Percentiles rank a stretch among this genome's conserved stretches.
Evolutionary conservation across 164 flowering plant species (phyloP).

Genomic region (Dillenia turbinata): DNA sequence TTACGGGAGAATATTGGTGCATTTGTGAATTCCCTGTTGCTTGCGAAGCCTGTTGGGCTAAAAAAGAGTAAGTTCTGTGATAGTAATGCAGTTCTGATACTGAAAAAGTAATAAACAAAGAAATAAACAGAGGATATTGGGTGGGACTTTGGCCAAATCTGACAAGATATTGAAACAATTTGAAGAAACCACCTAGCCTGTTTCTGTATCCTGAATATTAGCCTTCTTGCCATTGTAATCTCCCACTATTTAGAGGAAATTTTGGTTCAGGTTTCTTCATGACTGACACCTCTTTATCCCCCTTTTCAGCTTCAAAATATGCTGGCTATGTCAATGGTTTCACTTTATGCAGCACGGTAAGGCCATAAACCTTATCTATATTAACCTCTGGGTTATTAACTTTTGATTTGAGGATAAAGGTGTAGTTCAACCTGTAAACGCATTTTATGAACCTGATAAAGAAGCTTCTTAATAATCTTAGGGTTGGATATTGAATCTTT

Average conservation of each 20-base stretch:
- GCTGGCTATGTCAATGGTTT: constrained; percentile 89
- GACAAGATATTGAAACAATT: neutral
- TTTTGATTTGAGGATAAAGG: neutral
- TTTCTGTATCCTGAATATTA: too few relatives aligned
- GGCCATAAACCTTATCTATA: constrained; percentile 14
- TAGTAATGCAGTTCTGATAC: neutral
- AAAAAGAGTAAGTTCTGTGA: constrained; percentile 77
- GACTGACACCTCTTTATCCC: constrained; percentile 1
- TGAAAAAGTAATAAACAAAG: too few relatives aligned
- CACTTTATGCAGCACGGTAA: constrained; percentile 88
- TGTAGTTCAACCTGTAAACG: neutral
- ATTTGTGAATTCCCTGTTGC: constrained; percentile 83
- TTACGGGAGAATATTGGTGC: constrained; percentile 87
- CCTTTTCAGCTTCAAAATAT: constrained; percentile 84
- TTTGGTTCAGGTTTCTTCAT: neutral
- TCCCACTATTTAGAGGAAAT: too few relatives aligned
- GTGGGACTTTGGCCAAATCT: neutral
- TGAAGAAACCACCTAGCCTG: too few relatives aligned
- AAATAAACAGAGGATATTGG: too few relatives aligned
- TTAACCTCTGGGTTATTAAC: neutral
- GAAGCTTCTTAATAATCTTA: too few relatives aligned
- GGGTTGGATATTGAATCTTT: too few relatives aligned
- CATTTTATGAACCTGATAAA: too few relatives aligned
- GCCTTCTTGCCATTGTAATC: too few relatives aligned
- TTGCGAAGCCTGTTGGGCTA: constrained; percentile 88